These are phyloP conservation scores for Incumbomyces lentus DNA, from an alignment of 2,329 filamentous ascomycete genomes.

Conservation along the genomic window DNA sequence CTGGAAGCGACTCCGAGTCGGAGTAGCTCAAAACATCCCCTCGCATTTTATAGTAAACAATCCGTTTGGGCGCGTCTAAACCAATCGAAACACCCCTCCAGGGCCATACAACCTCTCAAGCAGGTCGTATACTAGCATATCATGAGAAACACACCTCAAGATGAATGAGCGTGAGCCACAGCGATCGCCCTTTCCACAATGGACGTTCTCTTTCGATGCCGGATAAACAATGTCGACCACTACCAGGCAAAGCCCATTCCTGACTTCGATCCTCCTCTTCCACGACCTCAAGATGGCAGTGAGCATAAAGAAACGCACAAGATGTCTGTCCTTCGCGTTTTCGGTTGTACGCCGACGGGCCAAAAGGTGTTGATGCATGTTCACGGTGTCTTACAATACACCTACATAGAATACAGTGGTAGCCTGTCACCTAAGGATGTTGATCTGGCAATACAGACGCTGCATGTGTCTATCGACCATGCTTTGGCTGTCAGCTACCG, in stretches of 20 bases:
- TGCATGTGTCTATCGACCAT: constrained; percentile 83
- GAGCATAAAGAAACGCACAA: constrained; percentile 52
- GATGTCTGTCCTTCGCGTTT: constrained; percentile 79
- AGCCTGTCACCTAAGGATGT: constrained; percentile 58
- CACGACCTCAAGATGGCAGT: constrained; percentile 32
- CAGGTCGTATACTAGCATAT: too few species aligned
- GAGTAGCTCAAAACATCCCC: too few species aligned
- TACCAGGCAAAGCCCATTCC: constrained; percentile 69
- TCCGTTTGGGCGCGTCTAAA: too few species aligned
- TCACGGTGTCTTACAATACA: constrained; percentile 88
- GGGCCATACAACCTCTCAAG: too few species aligned
- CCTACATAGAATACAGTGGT: constrained; percentile 81
- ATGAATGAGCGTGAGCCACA: not conserved
- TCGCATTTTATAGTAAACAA: too few species aligned
- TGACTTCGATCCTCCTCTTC: constrained; percentile 68
- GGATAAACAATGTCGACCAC: constrained; percentile 90
- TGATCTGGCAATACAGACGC: constrained; percentile 60
- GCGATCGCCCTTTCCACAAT: constrained; percentile 27
- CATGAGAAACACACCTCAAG: not conserved
- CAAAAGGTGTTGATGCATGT: constrained; percentile 95
- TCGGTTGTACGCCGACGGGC: constrained; percentile 85
- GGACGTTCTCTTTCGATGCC: constrained; percentile 69
- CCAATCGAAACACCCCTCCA: too few species aligned
- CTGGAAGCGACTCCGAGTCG: too few species aligned
- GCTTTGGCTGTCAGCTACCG: constrained; percentile 79